Percentiles rank a stretch among this genome's conserved stretches.
phyloP scores from a whole-genome alignment of 1,284 basidiomycete genomes.

The Melampsora abietis-canadensis region DNA sequence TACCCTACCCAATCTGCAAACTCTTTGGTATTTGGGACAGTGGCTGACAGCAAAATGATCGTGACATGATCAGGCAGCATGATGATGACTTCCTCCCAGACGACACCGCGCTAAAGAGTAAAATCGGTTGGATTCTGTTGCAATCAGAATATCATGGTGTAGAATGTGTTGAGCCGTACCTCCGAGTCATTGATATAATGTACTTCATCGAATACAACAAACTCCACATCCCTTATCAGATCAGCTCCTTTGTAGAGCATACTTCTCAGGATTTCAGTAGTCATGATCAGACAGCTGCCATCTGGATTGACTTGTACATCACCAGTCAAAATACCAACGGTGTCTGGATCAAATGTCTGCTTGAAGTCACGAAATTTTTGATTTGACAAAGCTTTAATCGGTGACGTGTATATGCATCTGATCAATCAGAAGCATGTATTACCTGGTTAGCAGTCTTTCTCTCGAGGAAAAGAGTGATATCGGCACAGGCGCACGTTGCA shows the following conservation, averaged over 20 bases:
- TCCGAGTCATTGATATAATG: constrained; percentile 99
- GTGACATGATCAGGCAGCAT: constrained; percentile 96
- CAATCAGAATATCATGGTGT: constrained; percentile 6
- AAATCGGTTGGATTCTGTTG: background rate
- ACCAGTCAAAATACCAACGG: constrained; percentile 94
- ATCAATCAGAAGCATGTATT: background rate
- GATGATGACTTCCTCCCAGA: constrained; percentile 99
- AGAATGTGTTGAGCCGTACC: constrained; percentile 57
- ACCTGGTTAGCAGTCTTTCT: background rate
- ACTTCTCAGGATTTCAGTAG: constrained; percentile 93
- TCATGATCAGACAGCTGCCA: constrained; percentile 83
- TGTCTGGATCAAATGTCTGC: constrained; percentile 83
- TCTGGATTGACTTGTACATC: constrained; percentile 99
- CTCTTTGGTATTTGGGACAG: constrained; percentile 95
- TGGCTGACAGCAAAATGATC: constrained; percentile 93
- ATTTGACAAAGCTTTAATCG: constrained; percentile 97
- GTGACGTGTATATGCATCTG: constrained; percentile 96
- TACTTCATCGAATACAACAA: constrained; percentile 99
- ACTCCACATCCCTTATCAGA: constrained; percentile 96
- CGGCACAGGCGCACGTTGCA: no score
- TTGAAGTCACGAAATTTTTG: constrained; percentile 99
- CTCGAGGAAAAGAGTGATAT: background rate
- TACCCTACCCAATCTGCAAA: constrained; percentile 99
- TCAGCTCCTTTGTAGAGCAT: constrained; percentile 99
- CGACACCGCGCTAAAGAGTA: constrained; percentile 80